Evolutionary conservation across 768 basidiomycete genomes (phyloP).

Genomic region (Suillus occidentalis): DNA sequence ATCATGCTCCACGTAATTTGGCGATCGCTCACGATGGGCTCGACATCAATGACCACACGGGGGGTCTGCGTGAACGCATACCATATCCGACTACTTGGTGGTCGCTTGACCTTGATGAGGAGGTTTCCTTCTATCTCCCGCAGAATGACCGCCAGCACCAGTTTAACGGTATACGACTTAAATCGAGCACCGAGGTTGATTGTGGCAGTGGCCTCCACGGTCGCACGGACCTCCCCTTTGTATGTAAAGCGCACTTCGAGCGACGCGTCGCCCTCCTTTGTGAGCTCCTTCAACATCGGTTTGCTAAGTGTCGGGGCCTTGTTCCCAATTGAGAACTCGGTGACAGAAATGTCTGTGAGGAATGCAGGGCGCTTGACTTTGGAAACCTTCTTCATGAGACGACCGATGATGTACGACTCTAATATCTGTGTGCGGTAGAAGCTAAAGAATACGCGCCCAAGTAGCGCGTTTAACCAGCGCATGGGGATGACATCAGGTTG

Average conservation of each 20-base stretch:
- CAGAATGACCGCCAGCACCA: constrained; percentile 85
- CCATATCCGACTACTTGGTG: constrained; percentile 95
- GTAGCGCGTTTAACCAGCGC: constrained; percentile 94
- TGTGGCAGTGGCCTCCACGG: constrained; percentile 84
- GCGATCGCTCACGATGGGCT: constrained; percentile 91
- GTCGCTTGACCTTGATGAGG: constrained; percentile 86
- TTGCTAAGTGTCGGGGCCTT: constrained; percentile 86
- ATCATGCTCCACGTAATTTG: constrained; percentile 96
- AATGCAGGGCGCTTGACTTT: constrained; percentile 90
- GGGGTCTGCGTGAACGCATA: constrained; percentile 88
- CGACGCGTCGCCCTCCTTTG: constrained; percentile 88
- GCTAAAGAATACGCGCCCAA: constrained; percentile 92
- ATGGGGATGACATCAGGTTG: constrained; percentile 96
- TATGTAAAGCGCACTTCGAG: constrained; percentile 84
- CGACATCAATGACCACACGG: constrained; percentile 83
- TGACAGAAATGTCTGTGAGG: constrained; percentile 81
- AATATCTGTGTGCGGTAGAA: constrained; percentile 82
- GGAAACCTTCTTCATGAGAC: constrained; percentile 90
- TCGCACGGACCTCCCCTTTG: constrained; percentile 87
- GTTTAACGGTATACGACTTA: constrained; percentile 87
- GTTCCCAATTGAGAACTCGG: constrained; percentile 86
- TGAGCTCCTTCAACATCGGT: constrained; percentile 97
- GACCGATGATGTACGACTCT: constrained; percentile 82
- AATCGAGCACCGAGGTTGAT: constrained; percentile 82
- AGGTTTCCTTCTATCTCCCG: constrained; percentile 91